Evolutionary conservation across 2,329 filamentous ascomycete genomes (phyloP), one percentile per base, ranked within the genome.

Genomic region (Diplodia intermedia): DNA sequence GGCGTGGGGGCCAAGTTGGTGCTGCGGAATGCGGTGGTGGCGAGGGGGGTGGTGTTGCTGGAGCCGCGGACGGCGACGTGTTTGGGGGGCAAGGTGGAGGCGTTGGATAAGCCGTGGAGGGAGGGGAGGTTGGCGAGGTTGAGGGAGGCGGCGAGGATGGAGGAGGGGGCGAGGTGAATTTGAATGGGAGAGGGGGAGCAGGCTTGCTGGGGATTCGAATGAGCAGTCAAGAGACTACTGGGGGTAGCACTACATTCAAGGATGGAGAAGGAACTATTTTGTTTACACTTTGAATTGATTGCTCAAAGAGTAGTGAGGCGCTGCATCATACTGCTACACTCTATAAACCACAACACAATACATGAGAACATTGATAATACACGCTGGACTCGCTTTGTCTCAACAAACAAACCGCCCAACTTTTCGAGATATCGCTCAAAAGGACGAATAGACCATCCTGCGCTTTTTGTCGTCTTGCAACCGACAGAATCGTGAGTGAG

Each of bases 21-120:
- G 50, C 78, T 99, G 60, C 88, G 83, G 71, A 84, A 88, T 70
- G 85, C 87, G 3, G 83, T 88, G 6, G 87, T 96, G 2, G 88
- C 91, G 5, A 85, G 94, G 67, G 95, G 93, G 0, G 86, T 91
- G 61, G 74, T 97, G n/a, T 80, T 98, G 78, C 82, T 99, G 23
- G 90, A 93, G 70, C 89, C 92, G 1, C 82, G 81, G 2, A 88
- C 79, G 68, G 89, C 88, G 66, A 84, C 86, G n/a, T 75, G 97
- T 2, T 79, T 97, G n/a, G 95, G 95, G 1, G 95, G 95, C 0
- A 96, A 92, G 80, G 86, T 98, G 54, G 93, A 97, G 66, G 83
- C 82, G 0, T 87, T 93, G 84, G 92, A 98, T 75, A 89, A 88
- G 75, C 84, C 84, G 8, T 98, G 94, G 94, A 84, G 85, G 56